A percentile compares a stretch with the other conserved stretches of the same genome.
phyloP scores from a whole-genome alignment of 225 moss, liverwort and hornwort species.

The Marchantia paleacea region DNA sequence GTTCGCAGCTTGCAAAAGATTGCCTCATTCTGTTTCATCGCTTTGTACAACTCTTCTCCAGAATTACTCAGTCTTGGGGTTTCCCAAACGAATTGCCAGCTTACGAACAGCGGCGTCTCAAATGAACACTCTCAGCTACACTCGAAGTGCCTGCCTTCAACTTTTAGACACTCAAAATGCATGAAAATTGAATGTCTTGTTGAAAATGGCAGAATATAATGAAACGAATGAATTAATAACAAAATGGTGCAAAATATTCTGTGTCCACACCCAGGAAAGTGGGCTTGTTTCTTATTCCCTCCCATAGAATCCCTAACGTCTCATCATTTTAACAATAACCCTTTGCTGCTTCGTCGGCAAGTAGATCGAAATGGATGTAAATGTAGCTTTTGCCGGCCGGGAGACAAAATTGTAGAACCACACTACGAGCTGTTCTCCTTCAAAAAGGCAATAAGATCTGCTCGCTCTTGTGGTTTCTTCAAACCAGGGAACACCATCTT shows the following conservation, averaged over 20 bases:
- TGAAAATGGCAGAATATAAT: background rate
- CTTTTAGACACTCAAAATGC: background rate
- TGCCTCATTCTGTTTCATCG: background rate
- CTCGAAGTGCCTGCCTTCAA: background rate
- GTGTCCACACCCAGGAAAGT: constrained; percentile 4
- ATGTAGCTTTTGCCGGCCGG: constrained; percentile 9
- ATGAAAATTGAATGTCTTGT: background rate
- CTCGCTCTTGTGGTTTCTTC: constrained; percentile 48
- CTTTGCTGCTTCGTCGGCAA: background rate
- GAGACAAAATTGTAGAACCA: constrained; percentile 14
- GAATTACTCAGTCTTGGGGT: background rate
- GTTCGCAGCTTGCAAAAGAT: background rate
- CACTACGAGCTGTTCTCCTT: constrained; percentile 18
- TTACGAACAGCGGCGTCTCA: background rate
- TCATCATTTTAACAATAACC: constrained; percentile 6
- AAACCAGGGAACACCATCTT: constrained; percentile 66
- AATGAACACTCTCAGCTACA: background rate
- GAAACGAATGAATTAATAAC: background rate
- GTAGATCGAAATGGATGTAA: background rate
- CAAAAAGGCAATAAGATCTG: constrained; percentile 48
- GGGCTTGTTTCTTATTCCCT: constrained; percentile 13
- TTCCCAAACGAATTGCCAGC: background rate
- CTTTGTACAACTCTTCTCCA: background rate
- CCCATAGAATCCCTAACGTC: constrained; percentile 16
- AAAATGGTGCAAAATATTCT: constrained; percentile 2